A percentile compares a stretch with the other conserved stretches of the same genome.
Conservation (phyloP, 495 filamentous ascomycete genomes). For the Melanomma pulvis-pyrius region DNA sequence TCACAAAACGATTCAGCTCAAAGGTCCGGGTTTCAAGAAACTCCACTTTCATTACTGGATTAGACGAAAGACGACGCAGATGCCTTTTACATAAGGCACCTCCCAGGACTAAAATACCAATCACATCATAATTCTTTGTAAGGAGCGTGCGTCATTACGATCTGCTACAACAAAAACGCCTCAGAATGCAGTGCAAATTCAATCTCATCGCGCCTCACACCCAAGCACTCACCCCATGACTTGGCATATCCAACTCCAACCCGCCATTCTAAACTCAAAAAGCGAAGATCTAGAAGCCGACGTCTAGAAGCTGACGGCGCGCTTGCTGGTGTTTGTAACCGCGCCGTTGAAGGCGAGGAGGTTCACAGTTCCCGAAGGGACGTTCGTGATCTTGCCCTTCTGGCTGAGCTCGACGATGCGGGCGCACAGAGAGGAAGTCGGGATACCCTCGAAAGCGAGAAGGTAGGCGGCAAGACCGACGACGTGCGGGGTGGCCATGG, state of each 20-base stretch:
- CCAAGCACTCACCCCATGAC: background rate
- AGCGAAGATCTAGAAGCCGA: background rate
- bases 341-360: constrained; percentile 26
- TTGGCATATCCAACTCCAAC: background rate
- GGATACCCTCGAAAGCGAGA: constrained; percentile 13
- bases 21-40: background rate
- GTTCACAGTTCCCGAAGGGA: constrained; percentile 27
- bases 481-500: constrained; percentile 65
- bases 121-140: background rate
- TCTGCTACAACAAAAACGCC: background rate
- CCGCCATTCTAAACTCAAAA: background rate
- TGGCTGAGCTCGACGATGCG: constrained; percentile 22
- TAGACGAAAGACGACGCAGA: too few species aligned
- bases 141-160: background rate
- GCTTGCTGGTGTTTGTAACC: background rate
- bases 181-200: background rate
- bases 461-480: constrained; percentile 53
- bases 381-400: constrained; percentile 21
- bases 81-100: background rate
- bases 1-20: background rate
- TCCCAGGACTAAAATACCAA: background rate
- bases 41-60: background rate
- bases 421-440: constrained; percentile 13
- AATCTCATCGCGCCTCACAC: background rate
- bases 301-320: background rate